Evolutionary conservation across 768 basidiomycete genomes (phyloP), one percentile per base, ranked within the genome.

Genomic region (Tylopilus rubrobrunneus): DNA sequence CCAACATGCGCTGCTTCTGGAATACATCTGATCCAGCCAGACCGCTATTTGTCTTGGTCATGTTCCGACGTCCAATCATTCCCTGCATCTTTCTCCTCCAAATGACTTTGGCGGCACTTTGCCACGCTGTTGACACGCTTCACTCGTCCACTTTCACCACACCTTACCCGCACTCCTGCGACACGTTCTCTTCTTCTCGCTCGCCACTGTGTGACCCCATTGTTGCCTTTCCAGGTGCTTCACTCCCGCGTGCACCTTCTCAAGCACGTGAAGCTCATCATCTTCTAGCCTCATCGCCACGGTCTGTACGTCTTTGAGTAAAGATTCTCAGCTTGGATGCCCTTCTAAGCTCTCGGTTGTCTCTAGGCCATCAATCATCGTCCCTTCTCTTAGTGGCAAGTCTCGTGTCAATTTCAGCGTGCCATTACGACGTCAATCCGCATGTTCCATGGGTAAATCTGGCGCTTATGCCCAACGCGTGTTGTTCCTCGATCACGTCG

Each of bases 81-180:
- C 67, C 48, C 59, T 19, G 28, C 43, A 69, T 77, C 75, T 76
- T 78, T 79, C 74, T 77, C 67, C 79, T 80, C 74, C 73, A 75
- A 78, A 74, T 74, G 79, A 75, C 72, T 71, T 64, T 67, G 67
- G 58, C 60, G 57, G 50, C 52, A 60, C 59, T 52, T 71, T 68
- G 76, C 80, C 81, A 83, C 76, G 84, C 81, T 75, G 79, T 73
- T 73, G 75, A 74, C 86, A 83, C 82, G 85, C 79, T 75, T 74
- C 67, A 59, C 58, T 61, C 56, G 49, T 46, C 63, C 72, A 63
- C 61, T 60, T 58, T 63, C 51, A 65, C 70, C 68, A 61, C 78
- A 77, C 79, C 80, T 75, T 79, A 76, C 79, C 83, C 78, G 82
- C 82, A 78, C 76, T 75, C 78, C 73, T 75, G 73, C 71, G 79